Evolutionary conservation across 2,329 filamentous ascomycete genomes (phyloP), one percentile per base, ranked within the genome.

Genomic region (Botrytis galanthina): DNA sequence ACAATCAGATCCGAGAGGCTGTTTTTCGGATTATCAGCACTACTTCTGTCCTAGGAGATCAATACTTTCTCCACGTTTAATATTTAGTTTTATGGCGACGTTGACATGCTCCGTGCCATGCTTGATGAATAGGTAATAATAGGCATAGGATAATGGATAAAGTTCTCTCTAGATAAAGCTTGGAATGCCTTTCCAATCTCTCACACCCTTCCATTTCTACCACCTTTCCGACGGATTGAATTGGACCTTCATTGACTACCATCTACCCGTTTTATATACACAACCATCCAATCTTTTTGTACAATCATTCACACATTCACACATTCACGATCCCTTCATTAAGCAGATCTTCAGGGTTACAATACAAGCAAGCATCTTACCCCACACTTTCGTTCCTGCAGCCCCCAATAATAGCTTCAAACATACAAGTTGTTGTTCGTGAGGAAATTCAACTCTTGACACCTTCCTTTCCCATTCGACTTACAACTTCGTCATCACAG

Each of bases 371-470:
- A 42, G 70, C 74, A 68, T 73, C 42, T 69, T 76, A 75, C 76
- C 76, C 75, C 75, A 76, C 76, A 74, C 75, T 74, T 74, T 42
- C 32, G 75, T 77, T 75, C 76, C 76, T 76, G 71, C 70, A 72
- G 70, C 32, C 59, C 29, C 59, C 69, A 54, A 54, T 64, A 26
- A 64, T 71, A 71, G 42, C 69, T 71, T 51, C 39, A 63, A 39
- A 54, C 46, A 54, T 29, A 20, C 6, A n/a, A 22, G 59, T 64
- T 37, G 60, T 54, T 39, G 46, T 29, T 39, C 26, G 37, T 20
- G 37, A 66, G 60, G 60, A 71, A 46, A 32, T 16, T 68, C 46
- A 5, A 57, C 35, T 39, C 26, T 39, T 2, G 42, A 42, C 29
- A 32, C 62, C 70, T 57, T 72, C 61, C 39, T 54, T 42, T 67